Conservation (phyloP, 345 rosid genomes). For the Rhizophora apiculata region DNA sequence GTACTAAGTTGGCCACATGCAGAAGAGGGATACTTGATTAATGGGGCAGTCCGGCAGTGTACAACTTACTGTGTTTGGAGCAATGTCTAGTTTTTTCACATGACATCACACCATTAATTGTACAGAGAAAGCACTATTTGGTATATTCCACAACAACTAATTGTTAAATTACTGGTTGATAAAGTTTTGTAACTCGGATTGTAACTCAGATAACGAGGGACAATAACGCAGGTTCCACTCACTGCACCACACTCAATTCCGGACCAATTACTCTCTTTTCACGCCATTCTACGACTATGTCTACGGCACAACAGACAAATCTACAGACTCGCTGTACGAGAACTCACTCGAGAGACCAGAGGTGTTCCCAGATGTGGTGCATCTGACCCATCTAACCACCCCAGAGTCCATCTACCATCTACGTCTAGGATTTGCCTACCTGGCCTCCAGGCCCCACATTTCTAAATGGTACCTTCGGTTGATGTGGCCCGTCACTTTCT, state of each 20-base stretch:
- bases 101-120: too few species aligned
- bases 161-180: too few species aligned
- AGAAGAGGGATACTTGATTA: too few species aligned
- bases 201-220: too few species aligned
- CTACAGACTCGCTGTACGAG: slow-evolving; percentile 14
- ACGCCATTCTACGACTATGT: slow-evolving; percentile 28
- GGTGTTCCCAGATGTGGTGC: slow-evolving; percentile 58
- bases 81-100: too few species aligned
- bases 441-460: slow-evolving; percentile 52
- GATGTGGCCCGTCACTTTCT: slow-evolving; percentile 61
- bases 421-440: slow-evolving; percentile 50
- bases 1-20: too few species aligned
- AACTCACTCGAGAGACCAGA: slow-evolving; percentile 27
- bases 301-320: slow-evolving; percentile 21
- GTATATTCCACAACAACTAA: too few species aligned
- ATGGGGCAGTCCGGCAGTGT: too few species aligned
- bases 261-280: slow-evolving; percentile 27
- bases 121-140: too few species aligned
- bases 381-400: slow-evolving; percentile 57
- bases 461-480: slow-evolving; percentile 44
- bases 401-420: slow-evolving; percentile 63
- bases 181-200: too few species aligned
- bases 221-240: slow-evolving; percentile 20
- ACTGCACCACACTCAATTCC: slow-evolving; percentile 31
- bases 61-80: too few species aligned